These are phyloP conservation scores for Colletotrichum lindemuthianum DNA, from an alignment of 2,329 filamentous ascomycete species.

Conservation along the genomic window DNA sequence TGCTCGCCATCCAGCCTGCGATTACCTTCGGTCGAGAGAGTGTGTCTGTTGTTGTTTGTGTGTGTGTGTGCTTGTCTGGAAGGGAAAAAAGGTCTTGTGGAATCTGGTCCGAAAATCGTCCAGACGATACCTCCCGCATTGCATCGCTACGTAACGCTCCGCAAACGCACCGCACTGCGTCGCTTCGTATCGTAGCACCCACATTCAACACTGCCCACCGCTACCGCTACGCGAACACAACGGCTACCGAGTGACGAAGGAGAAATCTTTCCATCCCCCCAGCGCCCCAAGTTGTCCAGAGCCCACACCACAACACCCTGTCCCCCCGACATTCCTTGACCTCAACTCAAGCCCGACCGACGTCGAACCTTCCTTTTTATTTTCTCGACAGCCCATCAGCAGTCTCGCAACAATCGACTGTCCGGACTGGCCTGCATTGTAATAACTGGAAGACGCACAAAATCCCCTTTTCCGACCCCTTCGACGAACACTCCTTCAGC, in stretches of 20 bases:
- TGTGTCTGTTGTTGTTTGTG: neutral
- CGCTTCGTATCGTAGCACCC: slow-evolving; percentile 32
- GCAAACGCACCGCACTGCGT: slow-evolving; percentile 14
- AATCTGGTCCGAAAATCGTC: slow-evolving; percentile 29
- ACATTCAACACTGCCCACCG: slow-evolving; percentile 23
- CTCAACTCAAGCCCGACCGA: slow-evolving; percentile 34
- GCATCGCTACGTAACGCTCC: slow-evolving; percentile 8
- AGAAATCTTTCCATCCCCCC: slow-evolving; percentile 35
- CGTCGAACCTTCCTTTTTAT: slow-evolving; percentile 35
- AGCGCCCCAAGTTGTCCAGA: slow-evolving; percentile 29
- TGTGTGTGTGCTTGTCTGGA: neutral
- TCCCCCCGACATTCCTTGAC: slow-evolving; percentile 38
- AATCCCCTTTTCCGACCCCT: slow-evolving; percentile 22
- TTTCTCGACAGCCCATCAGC: slow-evolving; percentile 30
- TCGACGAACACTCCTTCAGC: slow-evolving; percentile 35
- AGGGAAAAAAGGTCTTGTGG: slow-evolving; percentile 14
- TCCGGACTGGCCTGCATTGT: slow-evolving; percentile 36
- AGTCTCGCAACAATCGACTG: slow-evolving; percentile 21
- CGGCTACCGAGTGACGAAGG: slow-evolving; percentile 33
- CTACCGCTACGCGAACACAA: slow-evolving; percentile 36
- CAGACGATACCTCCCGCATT: slow-evolving; percentile 18
- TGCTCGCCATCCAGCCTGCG: too few relatives aligned
- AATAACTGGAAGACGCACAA: slow-evolving; percentile 35
- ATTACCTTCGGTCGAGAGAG: too few relatives aligned
- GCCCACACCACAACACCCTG: slow-evolving; percentile 15